These are phyloP conservation scores for Spironucleus salmonicida DNA, from an alignment of 208 protist genomes.

Conservation along the genomic window DNA sequence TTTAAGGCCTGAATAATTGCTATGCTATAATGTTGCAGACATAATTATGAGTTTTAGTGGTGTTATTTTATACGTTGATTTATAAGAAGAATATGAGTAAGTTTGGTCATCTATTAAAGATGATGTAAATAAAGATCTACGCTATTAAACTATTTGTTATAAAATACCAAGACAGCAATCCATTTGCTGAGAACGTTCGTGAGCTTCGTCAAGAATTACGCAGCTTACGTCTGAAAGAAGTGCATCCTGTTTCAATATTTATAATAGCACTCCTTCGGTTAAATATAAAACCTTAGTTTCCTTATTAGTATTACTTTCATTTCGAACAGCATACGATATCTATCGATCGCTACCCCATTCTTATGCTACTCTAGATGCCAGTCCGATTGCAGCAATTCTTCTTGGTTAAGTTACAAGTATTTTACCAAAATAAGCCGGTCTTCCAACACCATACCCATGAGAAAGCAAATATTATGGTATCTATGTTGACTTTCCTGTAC, in stretches of 20 bases:
- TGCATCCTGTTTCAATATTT: not conserved
- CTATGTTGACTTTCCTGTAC: constrained; percentile 8
- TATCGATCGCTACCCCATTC: not conserved
- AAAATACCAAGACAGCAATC: not conserved
- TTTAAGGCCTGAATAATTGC: not conserved
- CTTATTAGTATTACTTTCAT: not conserved
- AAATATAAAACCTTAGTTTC: not conserved
- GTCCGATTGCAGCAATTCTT: constrained; percentile 4
- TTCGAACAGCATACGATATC: not conserved
- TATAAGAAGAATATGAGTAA: too few species aligned
- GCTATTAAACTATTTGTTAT: too few species aligned
- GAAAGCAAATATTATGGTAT: not conserved
- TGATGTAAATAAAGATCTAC: too few species aligned
- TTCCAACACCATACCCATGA: not conserved
- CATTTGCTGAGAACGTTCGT: not conserved
- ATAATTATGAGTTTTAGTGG: constrained; percentile 28
- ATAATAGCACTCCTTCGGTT: constrained; percentile 17
- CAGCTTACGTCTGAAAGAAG: not conserved
- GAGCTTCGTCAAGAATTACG: constrained; percentile 20
- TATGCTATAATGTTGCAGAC: constrained; percentile 3
- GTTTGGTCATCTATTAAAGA: too few species aligned
- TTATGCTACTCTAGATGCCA: not conserved
- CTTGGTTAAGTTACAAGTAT: constrained; percentile 5
- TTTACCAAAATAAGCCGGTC: not conserved
- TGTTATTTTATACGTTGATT: not conserved